Conservation (phyloP, 2,329 filamentous ascomycete species). For the Trichoderma arundinaceum region DNA sequence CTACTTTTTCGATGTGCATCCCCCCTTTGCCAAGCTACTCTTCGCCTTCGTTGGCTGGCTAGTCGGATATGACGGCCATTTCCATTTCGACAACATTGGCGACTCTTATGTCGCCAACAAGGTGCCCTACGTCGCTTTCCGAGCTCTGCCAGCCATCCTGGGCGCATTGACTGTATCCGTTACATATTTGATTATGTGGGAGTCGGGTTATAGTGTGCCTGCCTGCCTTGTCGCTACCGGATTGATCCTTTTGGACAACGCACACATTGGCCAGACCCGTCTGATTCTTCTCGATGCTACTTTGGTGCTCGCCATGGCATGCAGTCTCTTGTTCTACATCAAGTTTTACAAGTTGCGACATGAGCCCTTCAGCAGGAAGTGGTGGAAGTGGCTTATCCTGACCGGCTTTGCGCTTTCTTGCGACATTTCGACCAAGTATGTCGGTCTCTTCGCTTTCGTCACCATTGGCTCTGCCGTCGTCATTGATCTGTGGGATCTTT, state of each 20-base stretch:
- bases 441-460: conserved; percentile 94
- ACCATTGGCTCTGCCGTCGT: conserved; percentile 92
- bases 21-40: conserved; percentile 95
- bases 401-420: conserved; percentile 95
- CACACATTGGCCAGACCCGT: conserved; percentile 94
- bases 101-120: conserved; percentile 98
- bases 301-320: conserved; percentile 92
- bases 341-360: conserved; percentile 97
- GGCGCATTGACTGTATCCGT: conserved; percentile 93
- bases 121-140: conserved; percentile 95
- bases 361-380: conserved; percentile 87
- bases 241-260: conserved; percentile 93
- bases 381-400: conserved; percentile 99
- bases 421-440: conserved; percentile 98
- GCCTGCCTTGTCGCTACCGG: conserved; percentile 86
- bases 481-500: conserved; percentile 93
- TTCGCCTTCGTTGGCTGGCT: conserved; percentile 98
- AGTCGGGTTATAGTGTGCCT: conserved; percentile 95
- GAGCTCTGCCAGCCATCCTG: conserved; percentile 88
- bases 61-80: conserved; percentile 94
- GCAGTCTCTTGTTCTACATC: conserved; percentile 91
- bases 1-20: conserved; percentile 99
- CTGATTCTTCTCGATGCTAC: conserved; percentile 95
- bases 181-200: conserved; percentile 98
- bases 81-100: conserved; percentile 98